Evolutionary conservation across 208 protist species (phyloP), one percentile per base, ranked within the genome.

Genomic region (Acanthamoeba rhysodes): DNA sequence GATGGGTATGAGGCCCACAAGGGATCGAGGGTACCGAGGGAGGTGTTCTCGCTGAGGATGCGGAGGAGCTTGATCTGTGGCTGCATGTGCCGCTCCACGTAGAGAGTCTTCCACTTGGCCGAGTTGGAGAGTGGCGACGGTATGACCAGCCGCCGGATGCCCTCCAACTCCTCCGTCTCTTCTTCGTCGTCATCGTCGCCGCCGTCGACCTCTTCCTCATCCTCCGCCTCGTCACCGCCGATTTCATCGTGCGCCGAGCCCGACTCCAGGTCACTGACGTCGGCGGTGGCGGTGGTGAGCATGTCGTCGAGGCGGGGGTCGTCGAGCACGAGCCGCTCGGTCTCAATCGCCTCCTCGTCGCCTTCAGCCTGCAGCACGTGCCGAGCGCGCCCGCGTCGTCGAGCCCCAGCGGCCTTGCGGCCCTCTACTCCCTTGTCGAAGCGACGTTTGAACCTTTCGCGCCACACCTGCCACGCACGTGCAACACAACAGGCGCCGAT

Each of bases 21-120:
- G 37, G 37, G 37, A 41, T 41, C 37, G 37, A 3, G 37, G 37
- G 37, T 41, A 80, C 72, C 78, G 53, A 87, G 78, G 6, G 78
- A 87, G 6, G 78, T 87, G 22, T 87, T 62, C 48, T 87, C 78
- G 78, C 78, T 87, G 78, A 87, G 41, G 41, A 87, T 87, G 2
- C 78, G 41, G 4, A 87, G 48, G n/a, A 87, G 78, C 50, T 87
- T 87, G 78, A 87, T 27, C 48, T 87, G 78, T 3, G 78, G 78
- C n/a, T 87, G n/a, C 78, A 87, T 87, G 78, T 87, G 78, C 48
- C 29, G 18, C 32, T 87, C 78, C 27, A 87, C 78, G 78, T 87
- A 87, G n/a, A 27, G 41, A 0, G 41, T 87, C 78, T 87, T 87
- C 78, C 78, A 87, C 50, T 87, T 87, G 78, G 29, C 78, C 78